Base-by-base conservation (phyloP, 2,329 filamentous ascomycete species). In the Madurella fahalii region DNA sequence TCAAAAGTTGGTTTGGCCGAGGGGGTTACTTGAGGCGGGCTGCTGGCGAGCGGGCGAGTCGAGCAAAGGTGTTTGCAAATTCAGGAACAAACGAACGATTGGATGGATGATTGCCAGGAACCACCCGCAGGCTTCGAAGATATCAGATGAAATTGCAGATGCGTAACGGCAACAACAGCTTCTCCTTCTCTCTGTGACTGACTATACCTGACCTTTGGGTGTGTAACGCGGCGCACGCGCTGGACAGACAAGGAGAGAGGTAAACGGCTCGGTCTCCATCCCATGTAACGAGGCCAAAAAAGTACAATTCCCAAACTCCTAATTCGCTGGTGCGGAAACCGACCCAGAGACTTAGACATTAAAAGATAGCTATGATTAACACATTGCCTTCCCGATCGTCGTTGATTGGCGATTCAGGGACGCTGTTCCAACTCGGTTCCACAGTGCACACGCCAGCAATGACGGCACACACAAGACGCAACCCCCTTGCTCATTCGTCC, bases 331-430 rank as follows among this genome's bases (percentile, higher is more conserved):
- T 4, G 16, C 40, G 5, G 17, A 20, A 44, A 44, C 42, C 42
- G 20, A 44, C 11, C 13, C 20, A 18, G 15, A 31, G 18, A 31
- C 11, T 13, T 30, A 17, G 20, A 31, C 42, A 44, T 44, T 44
- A 44, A 44, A 44, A 44, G n/a, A 49, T 41, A 44, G 41, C 45
- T 40, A 20, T 45, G 37, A 49, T 48, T 48, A 48, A 48, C 48
- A 48, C 48, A 50, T 34, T 40, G 47, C 48, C 25, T 48, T 32
- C 44, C 17, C 12, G 41, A 43, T 18, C 12, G 20, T 20, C 37
- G 18, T 47, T 25, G 48, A n/a, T 11, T 44, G 30, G 17, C 12
- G 16, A 50, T 39, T 34, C 9, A 37, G 34, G 25, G 40, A 31
- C 25, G 50, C 16, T 25, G 15, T 40, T 13, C 39, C 39, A 34